Evolutionary conservation across 2,329 filamentous ascomycete genomes (phyloP).

Genomic region (Esteya vermicola): DNA sequence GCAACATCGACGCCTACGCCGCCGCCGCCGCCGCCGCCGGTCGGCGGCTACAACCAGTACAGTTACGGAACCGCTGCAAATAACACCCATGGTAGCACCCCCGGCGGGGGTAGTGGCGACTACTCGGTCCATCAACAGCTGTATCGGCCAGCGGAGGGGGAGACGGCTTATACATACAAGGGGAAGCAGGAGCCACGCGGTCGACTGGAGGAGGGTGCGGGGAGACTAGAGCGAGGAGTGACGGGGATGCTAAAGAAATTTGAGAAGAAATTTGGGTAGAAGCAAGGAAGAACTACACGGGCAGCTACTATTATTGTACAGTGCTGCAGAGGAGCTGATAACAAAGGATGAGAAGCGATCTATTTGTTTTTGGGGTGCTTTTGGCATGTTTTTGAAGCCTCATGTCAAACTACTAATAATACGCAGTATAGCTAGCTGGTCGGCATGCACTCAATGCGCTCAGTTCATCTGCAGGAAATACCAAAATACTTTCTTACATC

Average conservation of each 20-base stretch:
- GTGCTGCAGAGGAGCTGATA: not conserved
- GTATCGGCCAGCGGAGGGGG: conserved; percentile 53
- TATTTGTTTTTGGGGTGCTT: too few relatives aligned
- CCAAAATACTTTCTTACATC: too few relatives aligned
- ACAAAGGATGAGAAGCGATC: too few relatives aligned
- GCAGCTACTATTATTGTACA: too few relatives aligned
- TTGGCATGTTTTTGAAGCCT: too few relatives aligned
- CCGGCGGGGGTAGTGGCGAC: conserved; percentile 22
- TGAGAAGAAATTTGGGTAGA: conserved; percentile 55
- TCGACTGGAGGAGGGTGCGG: conserved; percentile 50
- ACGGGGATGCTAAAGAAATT: conserved; percentile 62
- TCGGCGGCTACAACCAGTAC: conserved; percentile 43
- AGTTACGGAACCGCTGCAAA: conserved; percentile 19
- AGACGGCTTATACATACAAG: conserved; percentile 28
- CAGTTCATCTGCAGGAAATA: too few relatives aligned
- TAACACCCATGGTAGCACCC: conserved; percentile 12
- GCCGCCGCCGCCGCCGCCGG: conserved; percentile 20
- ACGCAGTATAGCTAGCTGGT: too few relatives aligned
- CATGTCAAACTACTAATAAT: too few relatives aligned
- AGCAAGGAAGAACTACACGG: too few relatives aligned
- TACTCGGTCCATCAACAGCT: conserved; percentile 54
- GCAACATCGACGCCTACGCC: conserved; percentile 4
- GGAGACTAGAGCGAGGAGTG: conserved; percentile 54
- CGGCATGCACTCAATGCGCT: too few relatives aligned
- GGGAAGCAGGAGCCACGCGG: conserved; percentile 30